Evolutionary conservation across 2,329 filamentous ascomycete species (phyloP).

Genomic region (Dryadomyces quercivorus): DNA sequence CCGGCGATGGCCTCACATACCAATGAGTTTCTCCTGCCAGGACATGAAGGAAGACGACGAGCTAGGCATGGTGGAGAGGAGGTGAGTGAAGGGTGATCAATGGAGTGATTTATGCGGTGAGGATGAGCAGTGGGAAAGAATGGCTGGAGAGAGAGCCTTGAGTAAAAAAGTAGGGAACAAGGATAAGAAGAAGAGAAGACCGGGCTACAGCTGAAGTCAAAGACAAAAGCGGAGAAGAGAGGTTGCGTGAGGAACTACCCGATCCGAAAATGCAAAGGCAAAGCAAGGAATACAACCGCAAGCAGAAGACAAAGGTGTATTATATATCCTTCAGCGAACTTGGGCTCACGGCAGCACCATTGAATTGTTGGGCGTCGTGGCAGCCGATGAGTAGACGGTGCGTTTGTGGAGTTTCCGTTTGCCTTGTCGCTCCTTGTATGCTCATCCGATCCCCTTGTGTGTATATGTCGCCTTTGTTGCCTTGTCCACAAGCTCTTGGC

Average conservation of each 20-base stretch:
- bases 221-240: background rate
- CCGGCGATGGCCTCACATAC: constrained; percentile 15
- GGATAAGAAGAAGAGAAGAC: background rate
- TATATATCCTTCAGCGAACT: constrained; percentile 7
- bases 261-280: background rate
- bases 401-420: constrained; percentile 1
- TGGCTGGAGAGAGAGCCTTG: background rate
- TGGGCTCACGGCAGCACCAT: constrained; percentile 8
- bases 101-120: background rate
- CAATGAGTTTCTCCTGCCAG: constrained; percentile 22
- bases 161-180: background rate
- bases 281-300: background rate
- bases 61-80: constrained; percentile 3
- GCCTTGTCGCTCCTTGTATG: constrained; percentile 1
- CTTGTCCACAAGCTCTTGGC: constrained; percentile 3
- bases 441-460: background rate
- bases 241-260: background rate
- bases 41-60: constrained; percentile 10
- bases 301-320: constrained; percentile 4
- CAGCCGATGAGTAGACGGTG: constrained; percentile 7
- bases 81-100: background rate
- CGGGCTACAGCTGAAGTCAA: background rate
- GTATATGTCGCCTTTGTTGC: constrained; percentile 2
- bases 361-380: constrained; percentile 8
- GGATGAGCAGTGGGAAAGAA: background rate